phyloP scores from a whole-genome alignment of 805 yeast species.

The Diddensiella santjacobensis region DNA sequence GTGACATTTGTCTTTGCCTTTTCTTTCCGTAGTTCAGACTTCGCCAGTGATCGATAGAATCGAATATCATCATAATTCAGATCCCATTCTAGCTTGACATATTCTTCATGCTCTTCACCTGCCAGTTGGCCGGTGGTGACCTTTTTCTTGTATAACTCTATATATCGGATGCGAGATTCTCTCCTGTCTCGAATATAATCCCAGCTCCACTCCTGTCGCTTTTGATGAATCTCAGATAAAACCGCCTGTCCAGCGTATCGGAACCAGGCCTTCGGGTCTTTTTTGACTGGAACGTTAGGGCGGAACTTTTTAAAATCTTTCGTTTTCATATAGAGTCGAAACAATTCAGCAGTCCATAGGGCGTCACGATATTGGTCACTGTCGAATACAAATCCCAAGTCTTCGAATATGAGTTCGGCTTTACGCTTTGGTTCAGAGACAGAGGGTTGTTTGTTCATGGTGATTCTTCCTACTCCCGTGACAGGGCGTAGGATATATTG shows the following conservation, averaged over 20 bases:
- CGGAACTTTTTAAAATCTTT: constrained; percentile 67
- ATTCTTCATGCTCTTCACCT: constrained; percentile 26
- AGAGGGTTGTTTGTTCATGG: constrained; percentile 69
- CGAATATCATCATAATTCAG: constrained; percentile 75
- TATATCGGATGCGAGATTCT: constrained; percentile 66
- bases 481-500: constrained; percentile 73
- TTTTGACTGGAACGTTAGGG: constrained; percentile 50
- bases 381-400: constrained; percentile 82
- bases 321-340: constrained; percentile 74
- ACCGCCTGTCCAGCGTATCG: constrained; percentile 75
- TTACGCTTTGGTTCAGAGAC: constrained; percentile 49
- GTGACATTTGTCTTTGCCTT: constrained; percentile 29
- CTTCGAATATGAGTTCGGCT: constrained; percentile 76
- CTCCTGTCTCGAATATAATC: constrained; percentile 66
- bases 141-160: constrained; percentile 61
- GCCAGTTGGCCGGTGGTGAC: constrained; percentile 37
- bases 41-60: constrained; percentile 78
- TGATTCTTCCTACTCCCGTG: constrained; percentile 78
- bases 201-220: constrained; percentile 85
- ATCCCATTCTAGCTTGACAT: constrained; percentile 54
- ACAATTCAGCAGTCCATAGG: constrained; percentile 73
- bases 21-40: constrained; percentile 60
- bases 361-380: constrained; percentile 80
- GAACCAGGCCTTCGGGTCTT: constrained; percentile 80
- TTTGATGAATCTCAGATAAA: constrained; percentile 73